Evolutionary conservation across 116 monocot genomes (phyloP), one percentile per base, ranked within the genome.

Genomic region (Cymodocea nodosa): DNA sequence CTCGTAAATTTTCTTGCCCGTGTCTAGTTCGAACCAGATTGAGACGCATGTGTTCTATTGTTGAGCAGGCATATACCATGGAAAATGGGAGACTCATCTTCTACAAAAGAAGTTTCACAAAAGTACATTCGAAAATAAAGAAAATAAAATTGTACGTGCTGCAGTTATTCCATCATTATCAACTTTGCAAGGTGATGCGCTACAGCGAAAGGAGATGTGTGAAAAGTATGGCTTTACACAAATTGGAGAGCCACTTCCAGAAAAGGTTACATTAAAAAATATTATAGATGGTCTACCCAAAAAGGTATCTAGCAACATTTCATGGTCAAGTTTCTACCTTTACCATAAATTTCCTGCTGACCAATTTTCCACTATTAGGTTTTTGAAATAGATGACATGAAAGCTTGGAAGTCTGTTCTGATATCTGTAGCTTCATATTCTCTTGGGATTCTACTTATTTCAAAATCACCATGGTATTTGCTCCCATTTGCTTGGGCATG

Each of bases 401-500:
- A 95, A 81, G 87, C 95, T 62, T 95, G 87, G 95, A 90, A 74
- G 60, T 87, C 95, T 24, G 81, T 95, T 64, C 74, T 95, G 60
- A 79, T 90, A 79, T 90, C 95, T 40, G 74, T 79, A 10, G 72
- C 73, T 63, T 87, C 95, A 52, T 95, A 95, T 74, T 81, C 81
- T 35, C 52, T 90, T 73, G 95, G 95, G 52, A 74, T 95, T 49
- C 58, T 85, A 3, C 65, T 87, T 63, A 87, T 85, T 68, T 56
- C 85, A 61, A 87, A 90, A 77, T 37, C 85, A 68, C 90, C 95
- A 60, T 95, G 87, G 85, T 90, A 87, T 75, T 77, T 95, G 59
- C 85, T 95, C 65, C 95, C 90, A 56, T 64, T 95, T 60, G 90
- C 94, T 35, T 95, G 90, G 95, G 90, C 87, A 64, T 95, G 90